phyloP scores from a whole-genome alignment of 1,284 basidiomycete species.

The Earliella scabrosa region DNA sequence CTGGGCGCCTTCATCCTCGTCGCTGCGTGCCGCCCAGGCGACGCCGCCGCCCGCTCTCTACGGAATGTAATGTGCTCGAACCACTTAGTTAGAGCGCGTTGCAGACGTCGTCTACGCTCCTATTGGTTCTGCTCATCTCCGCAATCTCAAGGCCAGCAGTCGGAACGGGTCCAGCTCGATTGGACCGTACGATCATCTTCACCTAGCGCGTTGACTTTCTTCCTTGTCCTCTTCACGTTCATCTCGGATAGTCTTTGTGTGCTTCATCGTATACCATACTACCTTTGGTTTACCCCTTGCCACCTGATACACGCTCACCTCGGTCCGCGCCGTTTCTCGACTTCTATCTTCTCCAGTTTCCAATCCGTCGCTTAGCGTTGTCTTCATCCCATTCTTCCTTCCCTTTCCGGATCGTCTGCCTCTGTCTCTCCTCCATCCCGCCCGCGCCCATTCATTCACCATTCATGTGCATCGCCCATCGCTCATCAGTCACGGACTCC shows the following conservation, averaged over 20 bases:
- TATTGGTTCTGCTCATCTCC: neutral
- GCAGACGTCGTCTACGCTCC: no score
- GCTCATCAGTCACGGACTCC: no score
- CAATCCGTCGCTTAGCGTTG: neutral
- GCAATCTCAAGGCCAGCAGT: neutral
- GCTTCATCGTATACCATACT: neutral
- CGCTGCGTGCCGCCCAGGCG: slow-evolving; percentile 5
- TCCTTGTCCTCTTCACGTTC: neutral
- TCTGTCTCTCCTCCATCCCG: no score
- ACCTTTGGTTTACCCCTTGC: neutral
- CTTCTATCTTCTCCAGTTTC: neutral
- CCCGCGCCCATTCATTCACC: no score
- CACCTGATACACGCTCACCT: slow-evolving; percentile 1
- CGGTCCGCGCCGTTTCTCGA: neutral
- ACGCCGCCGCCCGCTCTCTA: slow-evolving; percentile 15
- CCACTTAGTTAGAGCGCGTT: neutral
- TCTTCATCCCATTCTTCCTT: neutral
- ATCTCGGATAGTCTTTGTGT: neutral
- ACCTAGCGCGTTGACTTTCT: neutral
- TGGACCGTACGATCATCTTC: neutral
- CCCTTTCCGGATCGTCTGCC: no score
- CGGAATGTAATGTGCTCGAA: slow-evolving; percentile 2
- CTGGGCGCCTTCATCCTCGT: slow-evolving; percentile 30
- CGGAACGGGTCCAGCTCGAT: neutral
- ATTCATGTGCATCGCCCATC: no score